These are phyloP conservation scores for Boletellus ananas DNA, from an alignment of 768 basidiomycete genomes.

Conservation along the genomic window DNA sequence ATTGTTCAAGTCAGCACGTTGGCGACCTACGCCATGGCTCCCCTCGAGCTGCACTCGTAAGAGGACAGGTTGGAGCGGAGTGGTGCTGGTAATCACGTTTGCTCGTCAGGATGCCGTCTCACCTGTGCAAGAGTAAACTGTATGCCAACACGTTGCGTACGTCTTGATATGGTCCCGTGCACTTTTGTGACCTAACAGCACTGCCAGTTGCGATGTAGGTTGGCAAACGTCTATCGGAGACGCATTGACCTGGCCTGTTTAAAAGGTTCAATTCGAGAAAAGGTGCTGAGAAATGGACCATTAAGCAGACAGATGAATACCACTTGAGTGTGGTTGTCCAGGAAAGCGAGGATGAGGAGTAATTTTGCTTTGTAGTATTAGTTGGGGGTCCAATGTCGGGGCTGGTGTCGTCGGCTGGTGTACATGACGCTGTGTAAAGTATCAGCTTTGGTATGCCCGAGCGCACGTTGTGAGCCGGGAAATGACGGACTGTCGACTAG, in stretches of 20 bases:
- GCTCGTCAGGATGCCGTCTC: slow-evolving; percentile 4
- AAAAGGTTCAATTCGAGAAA: slow-evolving; percentile 6
- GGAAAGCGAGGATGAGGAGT: background rate
- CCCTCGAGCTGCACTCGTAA: slow-evolving; percentile 8
- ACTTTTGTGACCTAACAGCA: background rate
- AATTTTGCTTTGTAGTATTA: background rate
- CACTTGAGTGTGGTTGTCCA: background rate
- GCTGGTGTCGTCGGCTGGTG: background rate
- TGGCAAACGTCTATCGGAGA: background rate
- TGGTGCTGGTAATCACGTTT: background rate
- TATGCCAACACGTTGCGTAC: slow-evolving; percentile 3
- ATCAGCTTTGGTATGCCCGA: background rate
- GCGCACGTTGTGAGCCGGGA: background rate
- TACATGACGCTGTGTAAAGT: background rate
- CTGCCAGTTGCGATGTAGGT: slow-evolving; percentile 10
- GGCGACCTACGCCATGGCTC: background rate
- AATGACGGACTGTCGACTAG: background rate
- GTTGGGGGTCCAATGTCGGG: background rate
- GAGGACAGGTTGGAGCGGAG: background rate
- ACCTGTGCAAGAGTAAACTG: slow-evolving; percentile 9
- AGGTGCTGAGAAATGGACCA: background rate
- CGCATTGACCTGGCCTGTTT: background rate
- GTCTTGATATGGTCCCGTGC: background rate
- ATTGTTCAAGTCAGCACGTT: slow-evolving; percentile 6
- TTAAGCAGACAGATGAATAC: background rate